A percentile compares a stretch with the other conserved stretches of the same genome.
These are phyloP conservation scores for Neurospora sp. DNA, from an alignment of 495 filamentous ascomycete genomes.

Conservation along the genomic window DNA sequence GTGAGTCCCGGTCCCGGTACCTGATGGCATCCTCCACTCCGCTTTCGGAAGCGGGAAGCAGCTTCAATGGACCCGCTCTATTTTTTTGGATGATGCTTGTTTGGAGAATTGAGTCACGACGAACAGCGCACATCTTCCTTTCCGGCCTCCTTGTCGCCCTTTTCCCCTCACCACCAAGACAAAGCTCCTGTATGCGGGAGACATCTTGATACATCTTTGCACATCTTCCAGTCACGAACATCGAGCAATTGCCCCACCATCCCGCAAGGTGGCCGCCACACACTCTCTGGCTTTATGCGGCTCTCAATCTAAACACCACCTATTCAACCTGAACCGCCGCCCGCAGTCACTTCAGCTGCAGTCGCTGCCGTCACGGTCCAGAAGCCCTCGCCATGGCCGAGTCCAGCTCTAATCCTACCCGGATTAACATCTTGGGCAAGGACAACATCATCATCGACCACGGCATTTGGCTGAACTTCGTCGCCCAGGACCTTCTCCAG, in stretches of 20 bases:
- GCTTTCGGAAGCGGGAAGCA: neutral
- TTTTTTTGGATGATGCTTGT: neutral
- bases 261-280: neutral
- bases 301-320: neutral
- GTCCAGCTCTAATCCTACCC: constrained; percentile 29
- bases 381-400: neutral
- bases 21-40: neutral
- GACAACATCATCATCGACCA: constrained; percentile 89
- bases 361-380: neutral
- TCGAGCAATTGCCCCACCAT: neutral
- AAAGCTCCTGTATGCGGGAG: neutral
- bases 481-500: constrained; percentile 70
- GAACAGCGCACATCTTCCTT: neutral
- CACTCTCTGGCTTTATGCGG: neutral
- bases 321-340: neutral
- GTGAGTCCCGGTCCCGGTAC: neutral
- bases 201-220: neutral
- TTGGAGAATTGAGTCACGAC: neutral
- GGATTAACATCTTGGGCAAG: constrained; percentile 43
- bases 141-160: neutral
- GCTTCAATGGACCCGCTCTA: neutral
- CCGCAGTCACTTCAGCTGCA: neutral
- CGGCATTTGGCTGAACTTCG: constrained; percentile 74
- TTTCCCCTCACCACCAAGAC: neutral
- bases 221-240: neutral